Base-by-base conservation (phyloP, 2,329 filamentous ascomycete species). In the Graphilbum ipis-grandicollis region DNA sequence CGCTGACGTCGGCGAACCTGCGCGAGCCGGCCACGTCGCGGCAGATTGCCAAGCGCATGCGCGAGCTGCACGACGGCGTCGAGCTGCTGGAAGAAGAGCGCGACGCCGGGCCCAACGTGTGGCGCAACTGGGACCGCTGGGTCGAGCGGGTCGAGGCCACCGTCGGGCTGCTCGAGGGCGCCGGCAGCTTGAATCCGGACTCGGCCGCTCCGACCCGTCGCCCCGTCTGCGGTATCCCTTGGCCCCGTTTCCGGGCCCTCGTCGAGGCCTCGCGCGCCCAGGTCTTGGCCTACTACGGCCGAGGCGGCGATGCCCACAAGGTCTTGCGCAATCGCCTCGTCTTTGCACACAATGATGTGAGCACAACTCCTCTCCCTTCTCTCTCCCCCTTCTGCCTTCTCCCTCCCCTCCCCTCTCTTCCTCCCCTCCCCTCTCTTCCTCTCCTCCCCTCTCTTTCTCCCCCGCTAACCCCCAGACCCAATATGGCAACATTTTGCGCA, bases 301-400 rank as follows among this genome's bases (percentile, higher is more conserved):
- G 26, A 12, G 26, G 26, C 26, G 26, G 8, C 23, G 75, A 75
- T 2, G 52, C 62, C 5, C 58, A 71, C 25, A 71, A 68, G 34
- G 26, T 13, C 10, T 65, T 96, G 39, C 78, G 78, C 36, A 69
- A 81, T 33, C 68, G 73, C 38, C 68, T 98, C 10, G 75, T 94
- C 0, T 98, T 98, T 63, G 83, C 85, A n/a, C 90, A 98, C 55
- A 94, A 93, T 50, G 90, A 98, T 66, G 85, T 92, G 58, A 62
- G 26, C 18, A n/a, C n/a, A n/a, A n/a, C n/a, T n/a, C n/a, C n/a
- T n/a, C n/a, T n/a, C n/a, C n/a, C n/a, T n/a, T n/a, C n/a, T n/a
- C n/a, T n/a, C n/a, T n/a, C n/a, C n/a, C n/a, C n/a, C n/a, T n/a
- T n/a, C n/a, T n/a, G n/a, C n/a, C n/a, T n/a, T n/a, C n/a, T n/a